Evolutionary conservation across 805 yeast species (phyloP).

Genomic region (Yarrowia porcina): DNA sequence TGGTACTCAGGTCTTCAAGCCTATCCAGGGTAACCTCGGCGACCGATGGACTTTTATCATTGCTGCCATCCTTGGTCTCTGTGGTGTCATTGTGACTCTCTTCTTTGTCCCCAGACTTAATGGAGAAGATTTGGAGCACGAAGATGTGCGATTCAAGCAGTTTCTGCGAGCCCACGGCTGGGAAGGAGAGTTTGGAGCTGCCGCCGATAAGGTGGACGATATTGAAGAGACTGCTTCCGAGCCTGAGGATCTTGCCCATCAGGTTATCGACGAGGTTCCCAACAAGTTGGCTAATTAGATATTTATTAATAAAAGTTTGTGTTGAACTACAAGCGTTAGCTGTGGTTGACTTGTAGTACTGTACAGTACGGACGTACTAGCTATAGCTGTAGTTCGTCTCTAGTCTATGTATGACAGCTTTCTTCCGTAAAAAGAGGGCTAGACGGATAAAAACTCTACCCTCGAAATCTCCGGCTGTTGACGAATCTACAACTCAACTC

Average conservation of each 20-base stretch:
- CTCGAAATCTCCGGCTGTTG: no score
- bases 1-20: conserved; percentile 69
- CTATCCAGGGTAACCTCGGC: conserved; percentile 63
- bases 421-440: no score
- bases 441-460: no score
- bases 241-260: neutral
- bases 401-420: no score
- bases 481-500: no score
- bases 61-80: conserved; percentile 68
- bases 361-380: no score
- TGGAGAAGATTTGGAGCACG: conserved; percentile 65
- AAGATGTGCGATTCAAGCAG: conserved; percentile 60
- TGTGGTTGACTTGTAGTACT: no score
- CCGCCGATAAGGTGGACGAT: neutral
- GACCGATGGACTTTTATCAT: conserved; percentile 73
- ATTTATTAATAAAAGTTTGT: neutral
- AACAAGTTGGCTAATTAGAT: neutral
- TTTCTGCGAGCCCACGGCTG: conserved; percentile 61
- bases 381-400: no score
- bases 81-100: conserved; percentile 58
- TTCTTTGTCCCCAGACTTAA: conserved; percentile 64
- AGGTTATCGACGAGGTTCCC: neutral
- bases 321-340: neutral
- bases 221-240: neutral
- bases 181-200: conserved; percentile 44